Evolutionary conservation across 2,329 filamentous ascomycete genomes (phyloP).

Genomic region (Clonostachys sp.): DNA sequence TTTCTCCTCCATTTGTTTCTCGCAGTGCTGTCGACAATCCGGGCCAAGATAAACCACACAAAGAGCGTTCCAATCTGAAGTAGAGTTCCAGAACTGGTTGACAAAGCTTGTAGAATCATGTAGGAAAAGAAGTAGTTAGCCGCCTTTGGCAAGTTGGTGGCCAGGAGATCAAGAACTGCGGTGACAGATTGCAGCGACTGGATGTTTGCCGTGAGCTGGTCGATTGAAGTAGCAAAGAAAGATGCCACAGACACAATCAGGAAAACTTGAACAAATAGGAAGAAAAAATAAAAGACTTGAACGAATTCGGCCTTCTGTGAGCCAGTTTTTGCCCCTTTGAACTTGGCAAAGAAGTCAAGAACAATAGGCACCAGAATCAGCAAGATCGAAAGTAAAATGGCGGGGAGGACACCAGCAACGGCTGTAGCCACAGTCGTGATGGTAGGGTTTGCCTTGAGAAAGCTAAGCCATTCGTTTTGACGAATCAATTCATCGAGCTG

Average conservation of each 20-base stretch:
- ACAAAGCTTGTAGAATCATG: constrained; percentile 91
- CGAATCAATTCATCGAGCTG: constrained; percentile 69
- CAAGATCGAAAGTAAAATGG: constrained; percentile 69
- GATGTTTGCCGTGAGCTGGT: constrained; percentile 53
- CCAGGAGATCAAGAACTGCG: constrained; percentile 68
- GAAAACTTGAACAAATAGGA: constrained; percentile 93
- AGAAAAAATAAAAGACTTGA: constrained; percentile 88
- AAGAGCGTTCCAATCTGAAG: constrained; percentile 77
- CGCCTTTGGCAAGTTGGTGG: constrained; percentile 74
- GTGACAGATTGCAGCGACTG: constrained; percentile 45
- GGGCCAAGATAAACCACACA: constrained; percentile 77
- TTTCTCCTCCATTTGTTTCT: constrained; percentile 82
- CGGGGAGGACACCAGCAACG: constrained; percentile 83
- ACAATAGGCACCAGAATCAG: constrained; percentile 79
- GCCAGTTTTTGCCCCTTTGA: constrained; percentile 80
- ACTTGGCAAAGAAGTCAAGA: constrained; percentile 65
- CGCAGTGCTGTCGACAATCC: constrained; percentile 76
- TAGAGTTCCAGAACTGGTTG: constrained; percentile 83
- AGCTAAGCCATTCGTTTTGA: constrained; percentile 64
- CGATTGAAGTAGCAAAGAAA: constrained; percentile 60
- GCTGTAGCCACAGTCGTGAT: constrained; percentile 58
- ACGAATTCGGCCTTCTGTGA: constrained; percentile 77
- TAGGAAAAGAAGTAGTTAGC: constrained; percentile 99
- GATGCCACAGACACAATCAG: constrained; percentile 84
- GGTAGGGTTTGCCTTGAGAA: constrained; percentile 55